A percentile compares a stretch with the other conserved stretches of the same genome.
phyloP scores from a whole-genome alignment of 2,329 filamentous ascomycete species.

The Cercospora beticola region DNA sequence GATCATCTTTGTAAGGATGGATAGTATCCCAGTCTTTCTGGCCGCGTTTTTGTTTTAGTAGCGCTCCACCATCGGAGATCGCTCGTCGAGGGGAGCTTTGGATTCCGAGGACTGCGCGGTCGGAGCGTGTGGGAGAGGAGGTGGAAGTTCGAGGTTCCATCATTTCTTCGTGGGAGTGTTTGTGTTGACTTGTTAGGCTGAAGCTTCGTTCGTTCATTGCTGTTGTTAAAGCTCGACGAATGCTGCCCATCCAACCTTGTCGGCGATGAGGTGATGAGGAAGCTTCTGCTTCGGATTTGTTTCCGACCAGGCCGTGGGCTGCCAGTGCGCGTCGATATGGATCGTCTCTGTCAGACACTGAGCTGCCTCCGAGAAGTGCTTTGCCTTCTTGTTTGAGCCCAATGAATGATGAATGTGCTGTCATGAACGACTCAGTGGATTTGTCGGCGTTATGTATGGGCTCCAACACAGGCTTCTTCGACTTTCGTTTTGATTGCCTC shows the following conservation, averaged over 20 bases:
- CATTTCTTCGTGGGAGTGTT: conserved; percentile 6
- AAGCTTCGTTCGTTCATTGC: conserved; percentile 36
- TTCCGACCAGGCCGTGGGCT: conserved; percentile 18
- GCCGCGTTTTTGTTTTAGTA: conserved; percentile 44
- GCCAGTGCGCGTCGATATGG: conserved; percentile 36
- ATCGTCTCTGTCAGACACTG: conserved; percentile 38
- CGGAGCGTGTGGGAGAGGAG: conserved; percentile 28
- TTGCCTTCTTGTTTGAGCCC: conserved; percentile 54
- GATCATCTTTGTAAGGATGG: conserved; percentile 35
- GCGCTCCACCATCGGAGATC: conserved; percentile 45
- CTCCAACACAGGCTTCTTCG: conserved; percentile 6
- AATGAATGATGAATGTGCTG: conserved; percentile 51
- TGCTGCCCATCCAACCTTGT: conserved; percentile 36
- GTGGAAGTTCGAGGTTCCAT: conserved; percentile 25
- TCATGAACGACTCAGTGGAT: conserved; percentile 50
- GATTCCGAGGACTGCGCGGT: not conserved
- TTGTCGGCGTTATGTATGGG: conserved; percentile 21
- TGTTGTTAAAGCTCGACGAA: conserved; percentile 36
- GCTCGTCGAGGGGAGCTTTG: conserved; percentile 41
- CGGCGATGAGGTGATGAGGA: conserved; percentile 19
- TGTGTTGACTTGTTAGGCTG: conserved; percentile 30
- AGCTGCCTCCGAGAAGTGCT: conserved; percentile 49
- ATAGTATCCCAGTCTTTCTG: conserved; percentile 40
- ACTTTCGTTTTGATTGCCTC: conserved; percentile 1
- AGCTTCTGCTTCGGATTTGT: conserved; percentile 10